Base-by-base conservation (phyloP, 441 rosid species). In the Gossypium schwendimanii region DNA sequence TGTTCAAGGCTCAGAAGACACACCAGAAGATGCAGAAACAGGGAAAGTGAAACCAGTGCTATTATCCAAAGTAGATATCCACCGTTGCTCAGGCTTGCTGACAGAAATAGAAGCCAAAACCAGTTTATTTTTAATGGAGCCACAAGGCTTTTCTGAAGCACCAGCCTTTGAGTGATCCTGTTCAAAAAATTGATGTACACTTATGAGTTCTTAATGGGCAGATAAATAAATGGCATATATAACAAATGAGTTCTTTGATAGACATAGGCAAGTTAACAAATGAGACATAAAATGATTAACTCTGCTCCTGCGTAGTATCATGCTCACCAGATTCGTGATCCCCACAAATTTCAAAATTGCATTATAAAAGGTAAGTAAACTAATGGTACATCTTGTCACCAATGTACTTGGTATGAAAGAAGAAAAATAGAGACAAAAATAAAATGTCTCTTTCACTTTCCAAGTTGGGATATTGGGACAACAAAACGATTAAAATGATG, bases 1-100 rank as follows among this genome's bases (percentile, higher is more conserved):
- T 0, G 97, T 88, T 33, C 94, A 95, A 47, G 92, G 93, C 85
- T 92, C 94, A 20, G 91, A 85, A 8, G 76, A 74, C 8, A 73
- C 79, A 10, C 87, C 87, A 52, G 82, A 79, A 12, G 88, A 68
- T 67, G 88, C 75, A 74, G 93, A 78, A 71, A 89, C 84, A 0
- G 91, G 95, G 79, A 94, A 94, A 21, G 89, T 85, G 75, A 91
- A 94, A 62, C 92, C 87, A 0, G 76, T 4, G 74, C 78, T 83
- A 47, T 74, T 76, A 58, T 86, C 91, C 11, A 87, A 79, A 50
- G 94, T 73, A 73, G 75, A 72, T 33, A 79, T 69, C 88, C 90
- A 82, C 73, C 72, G 83, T 54, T 78, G 82, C 53, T 61, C 81
- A 15, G 87, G 87, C 80, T 85, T 94, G 71, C 65, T 57, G n/a